These are phyloP conservation scores for Cladorrhinum sp. DNA, from an alignment of 2,329 filamentous ascomycete genomes.

Conservation along the genomic window DNA sequence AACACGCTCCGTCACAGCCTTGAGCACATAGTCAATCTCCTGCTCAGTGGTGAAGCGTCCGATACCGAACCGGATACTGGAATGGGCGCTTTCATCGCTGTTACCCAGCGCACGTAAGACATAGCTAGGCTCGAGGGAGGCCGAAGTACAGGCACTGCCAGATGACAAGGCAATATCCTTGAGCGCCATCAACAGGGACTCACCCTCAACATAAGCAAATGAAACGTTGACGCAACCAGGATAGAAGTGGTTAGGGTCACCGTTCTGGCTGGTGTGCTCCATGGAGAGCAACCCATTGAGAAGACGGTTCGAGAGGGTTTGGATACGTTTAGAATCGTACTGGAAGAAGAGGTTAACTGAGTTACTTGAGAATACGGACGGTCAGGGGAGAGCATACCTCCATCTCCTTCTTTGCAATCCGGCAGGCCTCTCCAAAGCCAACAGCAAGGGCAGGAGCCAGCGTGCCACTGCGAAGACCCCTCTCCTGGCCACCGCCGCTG, in stretches of 20 bases:
- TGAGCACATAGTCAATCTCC: slow-evolving; percentile 96
- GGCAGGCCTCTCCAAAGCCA: slow-evolving; percentile 93
- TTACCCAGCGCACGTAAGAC: slow-evolving; percentile 91
- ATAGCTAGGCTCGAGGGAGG: slow-evolving; percentile 93
- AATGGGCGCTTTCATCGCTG: slow-evolving; percentile 96
- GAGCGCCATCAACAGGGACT: slow-evolving; percentile 95
- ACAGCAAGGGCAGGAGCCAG: slow-evolving; percentile 84
- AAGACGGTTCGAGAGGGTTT: slow-evolving; percentile 77
- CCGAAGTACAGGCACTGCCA: slow-evolving; percentile 94
- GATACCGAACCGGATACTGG: slow-evolving; percentile 96
- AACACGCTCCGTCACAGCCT: slow-evolving; percentile 87
- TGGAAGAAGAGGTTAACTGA: slow-evolving; percentile 36
- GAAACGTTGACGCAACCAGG: slow-evolving; percentile 98
- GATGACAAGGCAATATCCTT: slow-evolving; percentile 98
- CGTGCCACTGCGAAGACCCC: slow-evolving; percentile 90
- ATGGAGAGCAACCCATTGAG: slow-evolving; percentile 78
- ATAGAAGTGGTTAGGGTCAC: slow-evolving; percentile 79
- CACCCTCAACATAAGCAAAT: slow-evolving; percentile 96
- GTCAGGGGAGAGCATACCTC: slow-evolving; percentile 67
- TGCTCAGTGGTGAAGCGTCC: slow-evolving; percentile 92
- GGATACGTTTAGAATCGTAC: slow-evolving; percentile 90
- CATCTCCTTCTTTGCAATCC: slow-evolving; percentile 87
- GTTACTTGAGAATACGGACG: no score
- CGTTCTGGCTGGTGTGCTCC: slow-evolving; percentile 91
- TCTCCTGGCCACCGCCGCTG: slow-evolving; percentile 91